Conservation (phyloP, 1,139 yeast species). For the Protomyces inundatus region DNA sequence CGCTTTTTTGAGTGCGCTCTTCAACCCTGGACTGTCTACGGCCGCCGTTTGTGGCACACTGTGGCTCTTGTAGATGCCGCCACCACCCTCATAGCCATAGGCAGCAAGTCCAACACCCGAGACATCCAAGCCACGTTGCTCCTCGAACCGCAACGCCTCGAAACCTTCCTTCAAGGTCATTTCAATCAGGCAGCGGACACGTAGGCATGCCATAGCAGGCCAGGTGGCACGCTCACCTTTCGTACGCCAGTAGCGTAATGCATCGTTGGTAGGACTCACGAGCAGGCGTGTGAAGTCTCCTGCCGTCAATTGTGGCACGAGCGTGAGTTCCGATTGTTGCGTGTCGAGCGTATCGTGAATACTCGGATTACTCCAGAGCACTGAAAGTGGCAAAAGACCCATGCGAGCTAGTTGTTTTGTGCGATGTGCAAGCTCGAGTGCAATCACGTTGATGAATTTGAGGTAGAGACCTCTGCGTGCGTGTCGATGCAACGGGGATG, state of each 20-base stretch:
- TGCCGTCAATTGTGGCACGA: constrained; percentile 76
- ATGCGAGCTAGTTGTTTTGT: constrained; percentile 71
- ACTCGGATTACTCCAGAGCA: constrained; percentile 82
- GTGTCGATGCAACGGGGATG: constrained; percentile 59
- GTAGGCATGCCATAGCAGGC: constrained; percentile 80
- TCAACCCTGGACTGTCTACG: background rate
- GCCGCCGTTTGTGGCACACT: background rate
- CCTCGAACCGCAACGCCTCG: constrained; percentile 11
- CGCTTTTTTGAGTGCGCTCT: background rate
- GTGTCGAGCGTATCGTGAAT: constrained; percentile 45
- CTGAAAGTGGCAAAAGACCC: constrained; percentile 70
- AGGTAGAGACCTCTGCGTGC: constrained; percentile 42
- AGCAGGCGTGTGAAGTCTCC: constrained; percentile 66
- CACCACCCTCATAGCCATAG: background rate
- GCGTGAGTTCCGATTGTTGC: constrained; percentile 49
- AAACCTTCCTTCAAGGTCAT: constrained; percentile 58
- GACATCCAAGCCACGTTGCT: background rate
- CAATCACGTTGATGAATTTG: constrained; percentile 44
- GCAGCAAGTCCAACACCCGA: background rate
- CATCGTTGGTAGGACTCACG: constrained; percentile 64
- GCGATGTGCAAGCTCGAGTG: constrained; percentile 76
- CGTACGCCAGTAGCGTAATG: constrained; percentile 80
- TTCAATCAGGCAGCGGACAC: constrained; percentile 88
- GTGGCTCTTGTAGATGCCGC: background rate
- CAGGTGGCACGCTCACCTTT: constrained; percentile 92